Conservation (phyloP, 139 green algal genomes). For the Gonium pectorale region DNA sequence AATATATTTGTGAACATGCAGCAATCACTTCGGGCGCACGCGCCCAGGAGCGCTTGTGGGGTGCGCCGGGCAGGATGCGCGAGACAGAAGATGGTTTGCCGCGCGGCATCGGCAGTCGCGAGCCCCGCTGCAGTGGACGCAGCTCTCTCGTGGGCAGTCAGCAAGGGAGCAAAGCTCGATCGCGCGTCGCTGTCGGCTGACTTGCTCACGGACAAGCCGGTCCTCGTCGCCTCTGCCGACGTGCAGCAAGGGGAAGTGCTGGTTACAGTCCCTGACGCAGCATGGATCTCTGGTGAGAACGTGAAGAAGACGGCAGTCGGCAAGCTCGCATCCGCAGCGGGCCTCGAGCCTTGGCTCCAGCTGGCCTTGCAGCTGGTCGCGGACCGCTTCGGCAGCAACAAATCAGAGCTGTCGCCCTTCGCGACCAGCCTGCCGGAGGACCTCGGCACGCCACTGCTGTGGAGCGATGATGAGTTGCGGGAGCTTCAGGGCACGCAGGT, state of each 20-base stretch:
- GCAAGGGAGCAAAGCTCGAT: constrained; percentile 41
- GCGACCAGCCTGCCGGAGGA: constrained; percentile 62
- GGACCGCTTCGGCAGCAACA: constrained; percentile 51
- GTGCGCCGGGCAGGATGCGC: not conserved
- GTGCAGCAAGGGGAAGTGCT: constrained; percentile 51
- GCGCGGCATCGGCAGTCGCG: not conserved
- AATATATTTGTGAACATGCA: constrained; percentile 19
- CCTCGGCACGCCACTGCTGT: constrained; percentile 73
- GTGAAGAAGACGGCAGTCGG: constrained; percentile 47
- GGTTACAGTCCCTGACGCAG: constrained; percentile 40
- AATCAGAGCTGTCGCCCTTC: constrained; percentile 62
- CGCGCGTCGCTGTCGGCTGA: constrained; percentile 27
- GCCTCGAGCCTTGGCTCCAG: constrained; percentile 81
- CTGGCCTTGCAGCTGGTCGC: constrained; percentile 81
- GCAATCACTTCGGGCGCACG: constrained; percentile 28
- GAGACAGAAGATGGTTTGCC: not conserved
- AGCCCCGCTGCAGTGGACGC: not conserved
- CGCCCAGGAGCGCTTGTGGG: not conserved
- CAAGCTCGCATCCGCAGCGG: constrained; percentile 26
- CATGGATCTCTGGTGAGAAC: constrained; percentile 44
- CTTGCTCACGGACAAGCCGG: constrained; percentile 40
- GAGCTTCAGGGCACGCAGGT: constrained; percentile 81
- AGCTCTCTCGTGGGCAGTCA: constrained; percentile 26
- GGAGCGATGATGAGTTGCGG: constrained; percentile 70
- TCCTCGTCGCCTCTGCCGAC: constrained; percentile 56